These are phyloP conservation scores for Alopecurus myosuroides DNA, from an alignment of 176 grass and related monocot genomes.

Conservation along the genomic window DNA sequence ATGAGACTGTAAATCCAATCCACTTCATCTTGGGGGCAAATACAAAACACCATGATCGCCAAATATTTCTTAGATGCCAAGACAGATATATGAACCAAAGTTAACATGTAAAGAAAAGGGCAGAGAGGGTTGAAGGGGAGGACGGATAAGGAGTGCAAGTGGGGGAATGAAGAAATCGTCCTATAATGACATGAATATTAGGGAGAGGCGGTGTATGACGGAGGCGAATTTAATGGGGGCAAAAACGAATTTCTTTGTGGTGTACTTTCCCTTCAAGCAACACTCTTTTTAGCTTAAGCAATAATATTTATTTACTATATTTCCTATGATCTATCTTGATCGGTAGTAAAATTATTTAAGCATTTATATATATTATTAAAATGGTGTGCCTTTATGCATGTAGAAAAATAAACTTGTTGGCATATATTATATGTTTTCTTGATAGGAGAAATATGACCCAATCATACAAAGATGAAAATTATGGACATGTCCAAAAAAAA, in stretches of 20 bases:
- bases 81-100: background rate
- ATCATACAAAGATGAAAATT: background rate
- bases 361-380: background rate
- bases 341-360: background rate
- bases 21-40: too few relatives aligned
- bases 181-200: background rate
- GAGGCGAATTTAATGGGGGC: too few relatives aligned
- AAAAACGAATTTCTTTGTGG: too few relatives aligned
- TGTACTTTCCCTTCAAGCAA: too few relatives aligned
- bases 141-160: background rate
- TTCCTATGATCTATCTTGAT: too few relatives aligned
- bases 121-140: background rate
- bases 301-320: too few relatives aligned
- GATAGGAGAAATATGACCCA: background rate
- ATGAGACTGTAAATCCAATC: too few relatives aligned
- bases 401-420: background rate
- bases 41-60: background rate
- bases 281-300: too few relatives aligned
- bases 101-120: background rate
- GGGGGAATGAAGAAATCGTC: background rate
- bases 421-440: background rate
- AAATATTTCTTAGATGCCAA: background rate
- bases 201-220: too few relatives aligned
- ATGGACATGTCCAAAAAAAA: background rate
- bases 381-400: background rate